Percentiles rank a stretch among this genome's conserved stretches.
Evolutionary conservation across 2,329 filamentous ascomycete genomes (phyloP).

Genomic region (Onygena corvina): DNA sequence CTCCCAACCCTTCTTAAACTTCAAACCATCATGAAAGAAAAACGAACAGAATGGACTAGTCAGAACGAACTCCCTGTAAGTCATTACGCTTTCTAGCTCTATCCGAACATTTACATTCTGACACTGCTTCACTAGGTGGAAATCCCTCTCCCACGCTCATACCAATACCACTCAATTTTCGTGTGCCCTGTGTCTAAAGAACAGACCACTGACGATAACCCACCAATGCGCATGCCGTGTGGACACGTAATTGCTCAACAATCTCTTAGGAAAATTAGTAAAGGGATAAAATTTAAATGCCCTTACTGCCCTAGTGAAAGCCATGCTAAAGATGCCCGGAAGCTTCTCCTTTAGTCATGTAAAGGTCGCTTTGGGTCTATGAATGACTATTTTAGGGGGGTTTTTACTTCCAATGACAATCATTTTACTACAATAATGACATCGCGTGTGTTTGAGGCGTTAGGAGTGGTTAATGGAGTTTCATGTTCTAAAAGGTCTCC

Average conservation of each 20-base stretch:
- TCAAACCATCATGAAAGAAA: slow-evolving; percentile 72
- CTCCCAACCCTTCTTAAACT: slow-evolving; percentile 81
- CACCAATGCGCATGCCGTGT: slow-evolving; percentile 92
- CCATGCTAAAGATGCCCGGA: slow-evolving; percentile 59
- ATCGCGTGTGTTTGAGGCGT: neutral
- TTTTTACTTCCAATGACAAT: too few species aligned
- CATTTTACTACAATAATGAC: neutral
- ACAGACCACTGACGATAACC: slow-evolving; percentile 83
- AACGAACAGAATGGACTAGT: slow-evolving; percentile 89
- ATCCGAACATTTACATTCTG: slow-evolving; percentile 5
- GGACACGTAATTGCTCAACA: slow-evolving; percentile 88
- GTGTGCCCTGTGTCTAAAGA: slow-evolving; percentile 96
- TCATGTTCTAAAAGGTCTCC: neutral
- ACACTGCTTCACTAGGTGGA: slow-evolving; percentile 39
- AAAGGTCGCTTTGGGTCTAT: neutral
- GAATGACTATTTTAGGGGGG: too few species aligned
- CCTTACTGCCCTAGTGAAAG: slow-evolving; percentile 89
- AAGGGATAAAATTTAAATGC: slow-evolving; percentile 77
- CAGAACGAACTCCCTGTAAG: slow-evolving; percentile 78
- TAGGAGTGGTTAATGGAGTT: neutral
- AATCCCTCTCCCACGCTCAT: slow-evolving; percentile 51
- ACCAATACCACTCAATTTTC: slow-evolving; percentile 86
- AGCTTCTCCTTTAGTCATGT: slow-evolving; percentile 51
- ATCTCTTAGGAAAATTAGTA: slow-evolving; percentile 65
- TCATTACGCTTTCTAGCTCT: slow-evolving; percentile 21